These are phyloP conservation scores for Yarrowia osloensis DNA, from an alignment of 805 yeast species.

Conservation along the genomic window DNA sequence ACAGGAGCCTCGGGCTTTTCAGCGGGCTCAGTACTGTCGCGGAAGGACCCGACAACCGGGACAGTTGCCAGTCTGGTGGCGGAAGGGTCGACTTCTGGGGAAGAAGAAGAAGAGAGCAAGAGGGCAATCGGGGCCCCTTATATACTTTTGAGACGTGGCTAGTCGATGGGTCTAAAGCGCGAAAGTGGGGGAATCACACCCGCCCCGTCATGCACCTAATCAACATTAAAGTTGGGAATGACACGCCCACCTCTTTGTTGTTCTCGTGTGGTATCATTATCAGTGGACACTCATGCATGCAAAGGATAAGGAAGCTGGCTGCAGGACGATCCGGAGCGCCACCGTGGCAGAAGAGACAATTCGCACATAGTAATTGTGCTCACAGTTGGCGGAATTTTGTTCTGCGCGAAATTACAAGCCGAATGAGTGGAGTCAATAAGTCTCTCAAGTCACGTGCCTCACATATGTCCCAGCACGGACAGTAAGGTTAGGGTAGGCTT, in stretches of 20 bases:
- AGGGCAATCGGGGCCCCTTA: not conserved
- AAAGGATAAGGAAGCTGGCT: not conserved
- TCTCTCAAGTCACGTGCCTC: not conserved
- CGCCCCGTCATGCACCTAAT: conserved; percentile 1
- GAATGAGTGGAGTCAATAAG: not conserved
- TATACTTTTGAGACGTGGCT: conserved; percentile 13
- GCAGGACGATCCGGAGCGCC: not conserved
- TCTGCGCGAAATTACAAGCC: not conserved
- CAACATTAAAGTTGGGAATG: not conserved
- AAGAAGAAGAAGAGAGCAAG: not conserved
- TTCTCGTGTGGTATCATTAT: not conserved
- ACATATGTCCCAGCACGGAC: not conserved
- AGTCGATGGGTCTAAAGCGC: not conserved
- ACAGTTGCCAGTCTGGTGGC: conserved; percentile 16
- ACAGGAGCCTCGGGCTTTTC: not conserved
- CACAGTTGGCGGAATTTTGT: not conserved
- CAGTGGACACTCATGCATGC: conserved; percentile 1
- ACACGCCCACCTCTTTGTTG: conserved; percentile 13
- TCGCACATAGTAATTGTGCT: not conserved
- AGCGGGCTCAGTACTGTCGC: not conserved
- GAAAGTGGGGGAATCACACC: not conserved
- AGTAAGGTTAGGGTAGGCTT: not conserved
- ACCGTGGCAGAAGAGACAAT: not conserved
- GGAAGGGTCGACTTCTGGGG: conserved; percentile 11
- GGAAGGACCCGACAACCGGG: conserved; percentile 15